Percentiles rank a stretch among this genome's conserved stretches.
These are phyloP conservation scores for Erythrobasidium yunnanense DNA, from an alignment of 768 basidiomycete species.

Conservation along the genomic window DNA sequence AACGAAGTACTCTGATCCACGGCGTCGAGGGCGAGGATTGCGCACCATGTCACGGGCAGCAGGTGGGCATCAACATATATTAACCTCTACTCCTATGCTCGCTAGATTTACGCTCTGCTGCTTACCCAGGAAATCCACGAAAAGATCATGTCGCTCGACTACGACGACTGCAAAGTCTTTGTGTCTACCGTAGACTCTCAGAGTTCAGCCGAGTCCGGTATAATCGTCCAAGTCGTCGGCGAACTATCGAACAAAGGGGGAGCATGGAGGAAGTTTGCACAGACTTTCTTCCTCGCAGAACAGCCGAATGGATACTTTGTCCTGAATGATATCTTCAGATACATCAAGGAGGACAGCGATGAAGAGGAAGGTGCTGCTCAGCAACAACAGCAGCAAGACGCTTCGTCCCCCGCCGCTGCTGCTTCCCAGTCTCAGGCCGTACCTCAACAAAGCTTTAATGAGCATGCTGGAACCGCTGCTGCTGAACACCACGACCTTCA, in stretches of 20 bases:
- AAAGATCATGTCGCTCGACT: slow-evolving; percentile 85
- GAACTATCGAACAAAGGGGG: slow-evolving; percentile 92
- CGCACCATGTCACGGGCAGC: slow-evolving; percentile 80
- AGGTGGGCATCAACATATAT: slow-evolving; percentile 60
- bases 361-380: slow-evolving; percentile 43
- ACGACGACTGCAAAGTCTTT: slow-evolving; percentile 95
- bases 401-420: slow-evolving; percentile 11
- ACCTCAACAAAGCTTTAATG: slow-evolving; percentile 33
- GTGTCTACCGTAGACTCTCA: slow-evolving; percentile 98
- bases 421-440: slow-evolving; percentile 44
- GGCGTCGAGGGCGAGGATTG: slow-evolving; percentile 93
- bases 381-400: slow-evolving; percentile 29
- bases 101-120: slow-evolving; percentile 2
- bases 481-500: slow-evolving; percentile 7
- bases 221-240: slow-evolving; percentile 95
- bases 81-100: no score
- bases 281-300: slow-evolving; percentile 99
- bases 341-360: slow-evolving; percentile 63
- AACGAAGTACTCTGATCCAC: slow-evolving; percentile 92
- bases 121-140: slow-evolving; percentile 77
- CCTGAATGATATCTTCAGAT: slow-evolving; percentile 99
- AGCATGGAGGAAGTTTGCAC: slow-evolving; percentile 95
- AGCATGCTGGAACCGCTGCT: background rate
- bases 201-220: slow-evolving; percentile 83
- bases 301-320: slow-evolving; percentile 99